Percentiles rank a stretch among this genome's conserved stretches.
These are phyloP conservation scores for Cytidiella melzeri DNA, from an alignment of 768 basidiomycete genomes.

Conservation along the genomic window DNA sequence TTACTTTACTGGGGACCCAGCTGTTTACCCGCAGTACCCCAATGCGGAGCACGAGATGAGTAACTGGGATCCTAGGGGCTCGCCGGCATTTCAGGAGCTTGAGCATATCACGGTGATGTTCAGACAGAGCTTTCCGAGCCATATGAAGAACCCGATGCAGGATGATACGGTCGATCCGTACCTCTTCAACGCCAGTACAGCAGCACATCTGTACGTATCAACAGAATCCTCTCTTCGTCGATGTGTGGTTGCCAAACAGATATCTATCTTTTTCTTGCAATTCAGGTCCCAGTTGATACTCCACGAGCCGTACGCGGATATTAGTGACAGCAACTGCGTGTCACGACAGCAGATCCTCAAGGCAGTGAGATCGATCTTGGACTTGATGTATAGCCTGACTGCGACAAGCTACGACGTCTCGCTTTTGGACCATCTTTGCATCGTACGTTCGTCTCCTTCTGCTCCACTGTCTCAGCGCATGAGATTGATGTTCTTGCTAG, in stretches of 20 bases:
- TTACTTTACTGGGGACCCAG: constrained; percentile 53
- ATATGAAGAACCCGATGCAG: constrained; percentile 48
- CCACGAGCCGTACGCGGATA: constrained; percentile 70
- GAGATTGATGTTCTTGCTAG: constrained; percentile 3
- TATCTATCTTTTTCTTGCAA: background rate
- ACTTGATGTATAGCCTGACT: constrained; percentile 58
- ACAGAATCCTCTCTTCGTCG: background rate
- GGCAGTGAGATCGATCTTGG: constrained; percentile 58
- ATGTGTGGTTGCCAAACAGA: background rate
- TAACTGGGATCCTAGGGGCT: constrained; percentile 48
- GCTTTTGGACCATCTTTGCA: constrained; percentile 59
- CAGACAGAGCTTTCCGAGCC: constrained; percentile 47
- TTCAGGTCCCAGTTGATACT: constrained; percentile 63
- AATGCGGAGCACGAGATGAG: constrained; percentile 12
- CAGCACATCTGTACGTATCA: constrained; percentile 11
- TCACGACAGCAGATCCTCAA: constrained; percentile 64
- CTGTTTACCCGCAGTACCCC: constrained; percentile 31
- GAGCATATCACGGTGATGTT: constrained; percentile 53
- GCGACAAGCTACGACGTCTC: constrained; percentile 75
- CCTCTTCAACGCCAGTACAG: constrained; percentile 34
- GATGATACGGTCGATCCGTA: constrained; percentile 54
- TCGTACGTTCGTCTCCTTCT: constrained; percentile 35
- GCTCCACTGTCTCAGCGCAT: background rate
- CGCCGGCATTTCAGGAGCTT: constrained; percentile 58
- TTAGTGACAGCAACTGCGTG: constrained; percentile 51